Evolutionary conservation across 805 yeast species (phyloP), one percentile per base, ranked within the genome.

Genomic region (Sugiyamaella mastotermitis): DNA sequence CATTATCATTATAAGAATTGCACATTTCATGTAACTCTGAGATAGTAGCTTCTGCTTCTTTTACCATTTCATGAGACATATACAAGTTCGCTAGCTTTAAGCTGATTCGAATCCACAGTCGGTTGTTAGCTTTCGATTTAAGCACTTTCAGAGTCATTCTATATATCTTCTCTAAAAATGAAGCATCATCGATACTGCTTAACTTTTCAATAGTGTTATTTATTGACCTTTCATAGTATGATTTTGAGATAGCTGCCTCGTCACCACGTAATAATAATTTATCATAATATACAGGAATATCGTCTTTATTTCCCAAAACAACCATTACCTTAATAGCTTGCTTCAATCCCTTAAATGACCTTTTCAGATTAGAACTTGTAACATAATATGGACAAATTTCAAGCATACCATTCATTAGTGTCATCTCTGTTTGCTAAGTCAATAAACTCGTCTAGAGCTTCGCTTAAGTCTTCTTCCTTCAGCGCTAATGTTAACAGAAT

Each of bases 221-320:
- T 27, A 62, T 37, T 8, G 63, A 56, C 46, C 58, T 60, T 33
- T 64, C 68, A 3, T 51, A 45, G 41, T 64, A 61, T 29, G 52
- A 57, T 22, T 51, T 48, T 11, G 59, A 46, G 11, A 60, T 48
- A 3, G 42, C 41, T 3, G 50, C 31, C 16, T 40, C 17, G n/a
- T 41, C 21, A 11, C 47, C 25, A 31, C 39, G 13, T 41, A 44
- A 42, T 21, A 54, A 36, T 25, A 57, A 43, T 22, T 44, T 34
- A 14, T 38, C 38, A 31, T 47, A 43, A 29, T 49, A 48, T 23
- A 48, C 38, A 7, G 58, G 42, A n/a, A 52, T 46, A 8, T 46
- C 49, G 11, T 41, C 49, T 25, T 44, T 39, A 13, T 45, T 36
- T 4, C 42, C 38, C 14, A 38, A 42, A 16, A 25, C 31, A 20